Base-by-base conservation (phyloP, 495 filamentous ascomycete species). In the Penicillium verhagenii region DNA sequence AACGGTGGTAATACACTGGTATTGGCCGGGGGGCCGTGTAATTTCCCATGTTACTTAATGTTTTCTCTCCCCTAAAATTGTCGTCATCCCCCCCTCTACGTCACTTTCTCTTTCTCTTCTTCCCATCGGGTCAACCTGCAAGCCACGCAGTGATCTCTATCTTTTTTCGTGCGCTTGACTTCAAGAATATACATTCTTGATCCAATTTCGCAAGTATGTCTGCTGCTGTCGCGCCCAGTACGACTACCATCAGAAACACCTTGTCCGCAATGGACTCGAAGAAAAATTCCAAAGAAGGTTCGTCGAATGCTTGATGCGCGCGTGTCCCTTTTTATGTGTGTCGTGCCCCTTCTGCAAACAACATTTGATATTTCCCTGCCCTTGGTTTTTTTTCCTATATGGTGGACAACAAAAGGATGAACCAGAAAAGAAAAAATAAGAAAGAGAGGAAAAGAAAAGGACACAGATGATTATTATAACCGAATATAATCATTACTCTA, bases 251-350 rank as follows among this genome's bases (percentile, higher is more conserved):
- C 35, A 38, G 66, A 35, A 61, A 60, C 57, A 68, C 63, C 63
- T 45, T 67, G 46, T 72, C 73, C 52, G 67, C 76, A 56, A 80
- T 82, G 78, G 79, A 82, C 59, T 72, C 72, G 44, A 80, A 81
- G 64, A 81, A 77, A 58, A 71, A 67, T 50, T 63, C 60, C 69
- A 81, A 59, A 67, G 63, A 63, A 63, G 64, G 64, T 66, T 56
- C 43, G 63, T 60, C 25, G 53, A 52, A 54, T 47, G 14, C 38
- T 6, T 37, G 14, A 8, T 26, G 35, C 38, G 37, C 26, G 54
- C 40, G 53, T 28, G 21, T 25, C 24, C 11, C 51, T 56, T 54
- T 50, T n/a, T n/a, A n/a, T n/a, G 52, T 47, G 45, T 52, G 51
- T 56, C 50, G 47, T 25, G 42, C 42, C 58, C 47, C 33, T 35